These are phyloP conservation scores for Helicostylum pulchrum DNA, from an alignment of 192 early-diverging fungal genomes.

Conservation along the genomic window DNA sequence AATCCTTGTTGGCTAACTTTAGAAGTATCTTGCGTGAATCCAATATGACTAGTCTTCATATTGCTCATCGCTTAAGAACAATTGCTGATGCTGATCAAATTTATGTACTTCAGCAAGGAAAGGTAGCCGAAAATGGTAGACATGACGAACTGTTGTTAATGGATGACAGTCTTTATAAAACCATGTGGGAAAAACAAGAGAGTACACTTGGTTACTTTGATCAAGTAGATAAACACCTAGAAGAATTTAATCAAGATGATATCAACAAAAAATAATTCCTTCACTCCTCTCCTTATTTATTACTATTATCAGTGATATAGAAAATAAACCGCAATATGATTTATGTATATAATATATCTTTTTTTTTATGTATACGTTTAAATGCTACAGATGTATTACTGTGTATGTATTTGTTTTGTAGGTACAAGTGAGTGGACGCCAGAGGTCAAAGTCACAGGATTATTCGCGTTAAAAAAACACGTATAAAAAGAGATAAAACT, in stretches of 20 bases:
- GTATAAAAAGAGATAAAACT: too few relatives aligned
- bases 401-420: too few relatives aligned
- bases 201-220: slow-evolving; percentile 12
- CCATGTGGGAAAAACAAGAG: slow-evolving; percentile 87
- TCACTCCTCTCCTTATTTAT: too few relatives aligned
- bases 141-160: slow-evolving; percentile 72
- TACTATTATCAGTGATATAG: too few relatives aligned
- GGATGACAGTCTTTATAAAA: slow-evolving; percentile 71
- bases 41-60: slow-evolving; percentile 83
- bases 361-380: too few relatives aligned
- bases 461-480: too few relatives aligned
- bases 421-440: too few relatives aligned
- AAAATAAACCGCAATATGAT: too few relatives aligned
- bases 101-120: slow-evolving; percentile 84
- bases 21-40: slow-evolving; percentile 72
- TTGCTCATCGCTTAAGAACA: slow-evolving; percentile 91
- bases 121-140: slow-evolving; percentile 79
- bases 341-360: too few relatives aligned
- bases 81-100: slow-evolving; percentile 88
- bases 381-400: too few relatives aligned
- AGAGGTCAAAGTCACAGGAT: too few relatives aligned
- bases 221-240: slow-evolving; percentile 10
- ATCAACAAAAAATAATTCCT: too few relatives aligned
- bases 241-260: not conserved
- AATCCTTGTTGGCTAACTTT: slow-evolving; percentile 82